Evolutionary conservation across 225 moss, liverwort and hornwort genomes (phyloP).

Genomic region (Neckera pumila): DNA sequence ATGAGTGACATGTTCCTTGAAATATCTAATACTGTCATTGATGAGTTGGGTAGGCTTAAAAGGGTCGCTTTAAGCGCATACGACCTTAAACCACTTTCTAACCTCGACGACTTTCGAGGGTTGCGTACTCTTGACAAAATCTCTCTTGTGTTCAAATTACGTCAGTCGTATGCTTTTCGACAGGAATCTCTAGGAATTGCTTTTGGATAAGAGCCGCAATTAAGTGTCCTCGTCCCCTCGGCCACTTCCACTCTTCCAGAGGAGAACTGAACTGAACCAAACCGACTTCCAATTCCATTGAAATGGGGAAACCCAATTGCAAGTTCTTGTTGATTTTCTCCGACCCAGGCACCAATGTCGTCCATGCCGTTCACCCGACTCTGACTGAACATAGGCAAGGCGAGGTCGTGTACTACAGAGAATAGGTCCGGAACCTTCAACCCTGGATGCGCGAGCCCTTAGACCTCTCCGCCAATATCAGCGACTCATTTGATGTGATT

Average conservation of each 20-base stretch:
- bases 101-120: not conserved
- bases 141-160: not conserved
- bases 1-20: too few species aligned
- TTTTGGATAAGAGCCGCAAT: not conserved
- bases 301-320: not conserved
- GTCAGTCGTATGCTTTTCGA: not conserved
- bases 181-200: not conserved
- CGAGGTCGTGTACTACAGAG: accelerated
- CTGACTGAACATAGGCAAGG: not conserved
- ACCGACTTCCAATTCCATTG: not conserved
- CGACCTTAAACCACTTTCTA: not conserved
- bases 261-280: too few species aligned
- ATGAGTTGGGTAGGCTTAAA: too few species aligned
- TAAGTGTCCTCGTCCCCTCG: too few species aligned
- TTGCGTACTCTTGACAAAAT: not conserved
- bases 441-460: not conserved
- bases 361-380: not conserved
- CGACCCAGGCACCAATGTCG: not conserved
- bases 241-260: too few species aligned
- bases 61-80: too few species aligned
- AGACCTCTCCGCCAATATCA: not conserved
- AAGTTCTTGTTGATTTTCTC: not conserved
- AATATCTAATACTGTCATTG: too few species aligned
- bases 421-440: not conserved
- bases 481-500: slow-evolving; percentile 1